Base-by-base conservation (phyloP, 2,329 filamentous ascomycete species). In the Aspergillus sp. region DNA sequence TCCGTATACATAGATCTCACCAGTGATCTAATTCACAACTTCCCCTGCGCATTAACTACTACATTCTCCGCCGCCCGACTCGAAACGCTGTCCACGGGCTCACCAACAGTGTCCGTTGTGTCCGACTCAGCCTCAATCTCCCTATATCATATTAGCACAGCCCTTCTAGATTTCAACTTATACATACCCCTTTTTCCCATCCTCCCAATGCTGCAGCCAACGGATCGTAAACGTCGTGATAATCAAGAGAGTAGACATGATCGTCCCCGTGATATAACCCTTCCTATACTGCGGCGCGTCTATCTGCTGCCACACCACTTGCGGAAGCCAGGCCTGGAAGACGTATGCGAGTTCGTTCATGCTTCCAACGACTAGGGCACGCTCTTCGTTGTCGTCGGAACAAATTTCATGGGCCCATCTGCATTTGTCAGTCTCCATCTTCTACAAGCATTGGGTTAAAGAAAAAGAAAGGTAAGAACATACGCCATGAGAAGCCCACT, bases 331-430 rank as follows among this genome's bases (percentile, higher is more conserved):
- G 0, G 86, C 85, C 66, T 90, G 86, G 44, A 90, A 72, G 1
- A 89, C 85, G 59, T 89, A 89, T 0, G 86, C 86, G 75, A 90
- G 82, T 67, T 87, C 82, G 59, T 90, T 90, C 85, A 90, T 90
- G 15, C 79, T 74, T 0, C 79, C 87, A 0, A 87, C 81, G 0
- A 90, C 85, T 4, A 90, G 75, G 0, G 87, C 86, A 9, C 86
- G 77, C 72, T 90, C 87, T 69, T 90, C 86, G 55, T 86, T 84
- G 47, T 87, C 80, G 3, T 73, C 73, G 3, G 79, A 74, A 58
- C 82, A 84, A 19, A 84, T 82, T 60, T 84, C 82, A 53, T 84
- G 79, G 0, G 80, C 77, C 81, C 81, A 84, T 8, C 75, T 78
- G 21, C 3, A 8, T 17, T 33, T 15, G 3, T 37, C 15, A 39